Evolutionary conservation across 1,139 yeast genomes (phyloP).

Genomic region (Geotrichum restrictum): DNA sequence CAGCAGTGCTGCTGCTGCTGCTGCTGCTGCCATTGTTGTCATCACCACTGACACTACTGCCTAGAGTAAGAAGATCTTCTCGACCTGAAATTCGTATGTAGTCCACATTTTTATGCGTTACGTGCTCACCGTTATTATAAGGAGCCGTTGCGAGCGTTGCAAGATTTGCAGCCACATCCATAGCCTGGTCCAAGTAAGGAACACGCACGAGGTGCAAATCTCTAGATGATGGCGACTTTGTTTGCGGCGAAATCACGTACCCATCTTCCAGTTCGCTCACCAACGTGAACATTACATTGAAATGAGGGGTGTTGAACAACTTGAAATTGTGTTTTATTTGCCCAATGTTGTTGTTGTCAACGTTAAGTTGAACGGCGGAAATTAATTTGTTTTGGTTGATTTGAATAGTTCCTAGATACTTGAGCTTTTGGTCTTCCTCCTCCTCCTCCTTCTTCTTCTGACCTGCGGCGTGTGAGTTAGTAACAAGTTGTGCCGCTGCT

Average conservation of each 20-base stretch:
- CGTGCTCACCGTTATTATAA: conserved; percentile 56
- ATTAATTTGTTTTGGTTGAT: not conserved
- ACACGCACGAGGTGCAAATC: conserved; percentile 56
- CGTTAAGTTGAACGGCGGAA: not conserved
- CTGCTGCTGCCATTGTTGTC: not conserved
- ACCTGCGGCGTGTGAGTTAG: conserved; percentile 47
- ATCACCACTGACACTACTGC: conserved; percentile 15
- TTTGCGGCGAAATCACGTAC: conserved; percentile 70
- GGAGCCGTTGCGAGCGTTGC: conserved; percentile 57
- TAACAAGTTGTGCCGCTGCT: conserved; percentile 60
- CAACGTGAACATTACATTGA: conserved; percentile 60
- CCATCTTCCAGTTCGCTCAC: conserved; percentile 61
- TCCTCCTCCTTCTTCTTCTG: no score
- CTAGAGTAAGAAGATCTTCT: conserved; percentile 21
- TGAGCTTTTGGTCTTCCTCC: no score
- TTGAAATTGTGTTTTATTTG: conserved; percentile 3
- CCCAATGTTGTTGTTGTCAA: not conserved
- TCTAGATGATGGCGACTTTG: conserved; percentile 47
- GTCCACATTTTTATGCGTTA: conserved; percentile 37
- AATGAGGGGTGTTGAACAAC: conserved; percentile 57
- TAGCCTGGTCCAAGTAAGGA: conserved; percentile 40
- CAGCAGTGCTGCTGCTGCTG: no score
- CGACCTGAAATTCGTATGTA: conserved; percentile 9
- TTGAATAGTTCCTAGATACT: not conserved
- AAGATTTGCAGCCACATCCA: conserved; percentile 41